These are phyloP conservation scores for Vaccinium myrtillus DNA, from an alignment of 148 eudicot genomes.

Conservation along the genomic window DNA sequence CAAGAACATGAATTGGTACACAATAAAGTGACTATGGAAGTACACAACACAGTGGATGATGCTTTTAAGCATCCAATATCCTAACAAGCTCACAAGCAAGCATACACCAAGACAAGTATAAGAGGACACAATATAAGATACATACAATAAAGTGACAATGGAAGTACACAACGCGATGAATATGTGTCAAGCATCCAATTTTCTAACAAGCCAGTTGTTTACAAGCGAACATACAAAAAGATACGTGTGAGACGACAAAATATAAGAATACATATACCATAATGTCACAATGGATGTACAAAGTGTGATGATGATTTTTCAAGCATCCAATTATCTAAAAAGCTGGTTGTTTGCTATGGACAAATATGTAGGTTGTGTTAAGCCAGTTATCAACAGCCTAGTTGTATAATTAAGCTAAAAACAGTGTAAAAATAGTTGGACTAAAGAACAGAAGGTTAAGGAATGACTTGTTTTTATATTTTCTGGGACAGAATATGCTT, in stretches of 20 bases:
- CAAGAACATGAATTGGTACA: neutral
- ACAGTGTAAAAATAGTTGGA: neutral
- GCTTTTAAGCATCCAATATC: neutral
- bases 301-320: neutral
- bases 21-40: neutral
- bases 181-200: neutral
- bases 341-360: neutral
- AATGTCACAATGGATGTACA: neutral
- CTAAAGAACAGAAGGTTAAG: neutral
- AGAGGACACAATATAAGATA: neutral
- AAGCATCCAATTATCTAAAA: neutral
- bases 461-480: neutral
- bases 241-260: neutral
- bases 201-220: neutral
- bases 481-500: neutral
- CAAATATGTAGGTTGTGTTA: neutral
- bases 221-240: neutral
- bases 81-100: neutral
- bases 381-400: conserved; percentile 2
- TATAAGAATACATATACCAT: neutral
- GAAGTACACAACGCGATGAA: neutral
- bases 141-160: neutral
- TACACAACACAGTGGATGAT: neutral
- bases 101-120: neutral
- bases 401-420: neutral